Evolutionary conservation across 306 rosid genomes (phyloP).

Genomic region (Malus asiatica): DNA sequence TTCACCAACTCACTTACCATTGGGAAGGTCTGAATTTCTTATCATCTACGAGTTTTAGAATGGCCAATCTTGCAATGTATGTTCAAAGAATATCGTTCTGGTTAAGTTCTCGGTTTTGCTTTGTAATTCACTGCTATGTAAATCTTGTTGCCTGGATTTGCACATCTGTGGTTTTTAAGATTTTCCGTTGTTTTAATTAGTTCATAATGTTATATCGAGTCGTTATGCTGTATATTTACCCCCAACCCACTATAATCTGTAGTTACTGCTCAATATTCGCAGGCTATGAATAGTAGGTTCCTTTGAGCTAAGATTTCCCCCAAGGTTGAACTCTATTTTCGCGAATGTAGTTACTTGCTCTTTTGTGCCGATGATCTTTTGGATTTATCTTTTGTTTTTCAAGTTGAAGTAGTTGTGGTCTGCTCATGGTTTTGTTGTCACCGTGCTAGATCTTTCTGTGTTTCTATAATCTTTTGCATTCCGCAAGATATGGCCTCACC

Average conservation of each 20-base stretch:
- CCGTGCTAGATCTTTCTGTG: not conserved
- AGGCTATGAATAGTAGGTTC: not conserved
- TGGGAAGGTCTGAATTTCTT: slow-evolving; percentile 59
- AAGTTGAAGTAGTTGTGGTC: not conserved
- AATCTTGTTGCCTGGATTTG: not conserved
- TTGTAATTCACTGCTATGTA: not conserved
- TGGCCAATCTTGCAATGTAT: not conserved
- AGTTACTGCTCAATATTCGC: not conserved
- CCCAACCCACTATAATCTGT: not conserved
- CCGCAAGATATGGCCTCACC: not conserved
- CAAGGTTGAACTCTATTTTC: not conserved
- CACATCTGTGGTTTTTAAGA: not conserved
- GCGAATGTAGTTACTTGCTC: not conserved
- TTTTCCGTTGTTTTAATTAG: not conserved
- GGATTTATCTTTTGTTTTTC: not conserved
- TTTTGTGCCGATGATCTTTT: not conserved
- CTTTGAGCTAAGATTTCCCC: not conserved
- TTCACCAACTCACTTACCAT: slow-evolving; percentile 65
- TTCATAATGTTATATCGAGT: not conserved
- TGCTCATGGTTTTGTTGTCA: not conserved
- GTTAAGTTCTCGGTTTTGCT: not conserved
- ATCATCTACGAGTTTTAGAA: not conserved
- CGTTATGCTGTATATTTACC: not conserved
- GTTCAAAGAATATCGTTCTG: not conserved
- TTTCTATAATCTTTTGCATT: not conserved